phyloP scores from a whole-genome alignment of 805 yeast species.

The Yarrowia sp. region DNA sequence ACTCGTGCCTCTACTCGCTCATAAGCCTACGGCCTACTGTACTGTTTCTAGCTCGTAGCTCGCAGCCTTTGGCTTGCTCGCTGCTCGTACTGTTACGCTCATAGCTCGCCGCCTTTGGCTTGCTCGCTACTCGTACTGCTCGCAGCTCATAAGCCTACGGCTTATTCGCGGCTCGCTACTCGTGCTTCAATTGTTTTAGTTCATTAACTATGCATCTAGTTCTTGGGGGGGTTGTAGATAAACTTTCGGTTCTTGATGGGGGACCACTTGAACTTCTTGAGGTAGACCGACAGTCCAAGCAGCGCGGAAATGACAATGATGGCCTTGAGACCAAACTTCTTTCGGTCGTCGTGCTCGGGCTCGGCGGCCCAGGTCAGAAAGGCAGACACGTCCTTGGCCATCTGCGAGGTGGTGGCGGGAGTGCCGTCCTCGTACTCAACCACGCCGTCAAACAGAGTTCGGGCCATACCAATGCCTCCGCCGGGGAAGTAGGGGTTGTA shows the following conservation, averaged over 20 bases:
- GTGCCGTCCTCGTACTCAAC: conserved; percentile 99
- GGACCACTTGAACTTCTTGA: conserved; percentile 98
- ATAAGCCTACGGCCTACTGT: no score
- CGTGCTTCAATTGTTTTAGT: conserved; percentile 9
- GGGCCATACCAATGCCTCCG: conserved; percentile 98
- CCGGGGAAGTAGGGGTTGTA: conserved; percentile 99
- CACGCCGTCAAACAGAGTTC: conserved; percentile 95
- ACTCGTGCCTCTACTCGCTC: neutral
- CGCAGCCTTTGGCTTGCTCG: no score
- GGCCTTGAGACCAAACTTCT: conserved; percentile 95
- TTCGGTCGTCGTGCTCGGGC: conserved; percentile 98
- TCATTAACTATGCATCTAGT: conserved; percentile 48
- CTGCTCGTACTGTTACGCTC: no score
- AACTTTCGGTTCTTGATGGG: conserved; percentile 94
- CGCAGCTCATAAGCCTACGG: no score
- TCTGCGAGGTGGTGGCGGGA: conserved; percentile 96
- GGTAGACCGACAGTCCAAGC: conserved; percentile 84
- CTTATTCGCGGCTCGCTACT: no score
- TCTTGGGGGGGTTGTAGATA: conserved; percentile 90
- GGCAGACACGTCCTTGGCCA: conserved; percentile 97
- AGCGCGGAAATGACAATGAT: conserved; percentile 77
- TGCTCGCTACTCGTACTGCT: no score
- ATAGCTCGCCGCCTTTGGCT: no score
- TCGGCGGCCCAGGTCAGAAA: conserved; percentile 98
- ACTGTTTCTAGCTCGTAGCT: no score